phyloP scores from a whole-genome alignment of 371 early-diverging fungal genomes.

The Syncephalastrum sp. region DNA sequence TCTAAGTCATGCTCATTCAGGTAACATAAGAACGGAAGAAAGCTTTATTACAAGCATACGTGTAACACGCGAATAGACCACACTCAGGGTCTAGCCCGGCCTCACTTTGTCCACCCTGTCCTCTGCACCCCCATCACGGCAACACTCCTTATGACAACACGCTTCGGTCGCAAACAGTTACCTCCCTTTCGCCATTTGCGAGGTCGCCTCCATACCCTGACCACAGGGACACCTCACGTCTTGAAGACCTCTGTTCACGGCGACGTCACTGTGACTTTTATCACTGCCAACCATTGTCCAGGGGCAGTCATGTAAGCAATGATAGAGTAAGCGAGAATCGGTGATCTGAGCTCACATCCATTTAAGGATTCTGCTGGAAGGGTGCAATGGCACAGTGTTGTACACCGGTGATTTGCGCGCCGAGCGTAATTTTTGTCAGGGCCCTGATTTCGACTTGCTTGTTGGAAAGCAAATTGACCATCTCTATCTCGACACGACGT shows the following conservation, averaged over 20 bases:
- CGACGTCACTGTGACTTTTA: slow-evolving; percentile 20
- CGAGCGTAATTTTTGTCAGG: slow-evolving; percentile 25
- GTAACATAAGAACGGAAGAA: slow-evolving; percentile 1
- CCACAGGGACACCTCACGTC: slow-evolving; percentile 1
- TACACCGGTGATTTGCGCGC: slow-evolving; percentile 44
- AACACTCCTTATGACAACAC: neutral
- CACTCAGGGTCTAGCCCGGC: slow-evolving; percentile 22
- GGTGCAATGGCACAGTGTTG: slow-evolving; percentile 35
- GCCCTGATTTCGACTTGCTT: slow-evolving; percentile 15
- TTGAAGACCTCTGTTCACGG: slow-evolving; percentile 28
- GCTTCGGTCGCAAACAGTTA: too few relatives aligned
- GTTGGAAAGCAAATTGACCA: slow-evolving; percentile 23
- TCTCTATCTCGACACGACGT: slow-evolving; percentile 46
- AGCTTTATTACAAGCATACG: neutral
- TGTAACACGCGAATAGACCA: slow-evolving; percentile 24
- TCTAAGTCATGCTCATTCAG: slow-evolving; percentile 42
- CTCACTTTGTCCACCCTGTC: slow-evolving; percentile 21
- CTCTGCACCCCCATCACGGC: slow-evolving; percentile 41
- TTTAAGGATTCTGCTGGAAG: slow-evolving; percentile 34
- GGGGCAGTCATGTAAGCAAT: slow-evolving; percentile 41
- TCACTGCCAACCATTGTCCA: slow-evolving; percentile 47
- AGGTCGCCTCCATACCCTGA: slow-evolving; percentile 16
- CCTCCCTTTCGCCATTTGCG: slow-evolving; percentile 18
- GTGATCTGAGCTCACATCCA: neutral
- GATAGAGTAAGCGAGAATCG: too few relatives aligned